Conservation (phyloP, 1,284 basidiomycete genomes). For the Schizopora paradoxa region DNA sequence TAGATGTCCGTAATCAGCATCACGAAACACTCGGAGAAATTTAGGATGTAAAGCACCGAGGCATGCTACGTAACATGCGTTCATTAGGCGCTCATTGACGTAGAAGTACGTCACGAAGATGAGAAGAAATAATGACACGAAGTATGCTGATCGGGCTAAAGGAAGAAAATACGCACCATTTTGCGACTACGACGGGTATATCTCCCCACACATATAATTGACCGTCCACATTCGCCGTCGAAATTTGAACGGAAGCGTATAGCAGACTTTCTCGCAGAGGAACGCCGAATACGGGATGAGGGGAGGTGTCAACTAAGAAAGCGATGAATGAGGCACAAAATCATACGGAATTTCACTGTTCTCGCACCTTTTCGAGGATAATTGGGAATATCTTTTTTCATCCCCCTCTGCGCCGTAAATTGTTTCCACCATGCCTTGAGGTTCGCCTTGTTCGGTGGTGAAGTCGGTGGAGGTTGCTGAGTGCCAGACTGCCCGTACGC, state of each 20-base stretch:
- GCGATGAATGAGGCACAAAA: background rate
- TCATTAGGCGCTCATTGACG: constrained; percentile 4
- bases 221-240: constrained; percentile 81
- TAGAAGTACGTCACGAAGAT: constrained; percentile 13
- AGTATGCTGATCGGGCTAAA: constrained; percentile 9
- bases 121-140: constrained; percentile 14
- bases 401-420: constrained; percentile 58
- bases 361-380: constrained; percentile 36
- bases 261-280: constrained; percentile 79
- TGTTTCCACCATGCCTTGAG: constrained; percentile 83
- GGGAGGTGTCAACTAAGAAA: constrained; percentile 24
- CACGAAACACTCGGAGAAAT: background rate
- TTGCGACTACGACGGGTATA: constrained; percentile 95
- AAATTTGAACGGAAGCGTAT: constrained; percentile 91
- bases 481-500: background rate
- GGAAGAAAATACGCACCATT: constrained; percentile 63
- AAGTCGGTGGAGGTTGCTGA: constrained; percentile 12
- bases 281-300: constrained; percentile 76
- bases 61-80: too few relatives aligned
- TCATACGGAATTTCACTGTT: constrained; percentile 20
- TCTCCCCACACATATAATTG: constrained; percentile 88
- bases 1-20: too few relatives aligned
- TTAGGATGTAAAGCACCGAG: background rate
- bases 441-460: constrained; percentile 51
- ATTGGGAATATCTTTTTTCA: constrained; percentile 43